Conservation (phyloP, 176 grass and related monocot species). For the Triticum timopheevii region DNA sequence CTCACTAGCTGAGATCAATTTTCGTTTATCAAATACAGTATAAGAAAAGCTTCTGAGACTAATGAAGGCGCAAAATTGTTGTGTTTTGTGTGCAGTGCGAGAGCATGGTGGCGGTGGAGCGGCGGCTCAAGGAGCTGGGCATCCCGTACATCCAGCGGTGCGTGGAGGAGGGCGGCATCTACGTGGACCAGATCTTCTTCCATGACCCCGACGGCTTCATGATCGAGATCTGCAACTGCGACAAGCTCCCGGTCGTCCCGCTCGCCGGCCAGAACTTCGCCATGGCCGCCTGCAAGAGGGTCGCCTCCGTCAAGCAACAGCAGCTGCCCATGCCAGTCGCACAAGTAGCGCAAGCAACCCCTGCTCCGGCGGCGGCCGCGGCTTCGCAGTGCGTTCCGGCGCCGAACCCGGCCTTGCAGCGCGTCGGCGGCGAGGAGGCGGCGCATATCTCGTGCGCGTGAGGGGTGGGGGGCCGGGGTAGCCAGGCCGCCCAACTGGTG, state of each 20-base stretch:
- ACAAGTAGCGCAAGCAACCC: background rate
- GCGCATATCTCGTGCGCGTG: slow-evolving; percentile 65
- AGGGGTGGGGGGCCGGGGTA: background rate
- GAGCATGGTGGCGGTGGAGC: slow-evolving; percentile 82
- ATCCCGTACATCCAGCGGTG: slow-evolving; percentile 46
- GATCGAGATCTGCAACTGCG: slow-evolving; percentile 95
- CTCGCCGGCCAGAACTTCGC: slow-evolving; percentile 5
- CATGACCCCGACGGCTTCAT: slow-evolving; percentile 91
- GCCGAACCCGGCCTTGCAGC: slow-evolving; percentile 21
- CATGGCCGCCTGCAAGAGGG: slow-evolving; percentile 52
- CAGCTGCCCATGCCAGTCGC: slow-evolving; percentile 17
- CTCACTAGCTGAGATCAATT: no score
- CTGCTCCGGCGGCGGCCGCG: background rate
- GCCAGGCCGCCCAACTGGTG: no score
- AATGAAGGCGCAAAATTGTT: background rate
- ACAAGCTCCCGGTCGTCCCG: slow-evolving; percentile 73
- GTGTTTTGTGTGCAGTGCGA: slow-evolving; percentile 56
- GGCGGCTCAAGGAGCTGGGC: slow-evolving; percentile 53
- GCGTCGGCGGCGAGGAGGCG: slow-evolving; percentile 41
- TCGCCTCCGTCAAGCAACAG: slow-evolving; percentile 17
- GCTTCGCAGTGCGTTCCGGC: slow-evolving; percentile 23
- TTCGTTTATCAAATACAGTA: no score
- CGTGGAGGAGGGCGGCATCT: slow-evolving; percentile 75
- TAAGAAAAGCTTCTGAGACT: background rate
- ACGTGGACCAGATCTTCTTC: slow-evolving; percentile 89